phyloP scores from a whole-genome alignment of 2,329 filamentous ascomycete genomes.

The Bretziella fagacearum region DNA sequence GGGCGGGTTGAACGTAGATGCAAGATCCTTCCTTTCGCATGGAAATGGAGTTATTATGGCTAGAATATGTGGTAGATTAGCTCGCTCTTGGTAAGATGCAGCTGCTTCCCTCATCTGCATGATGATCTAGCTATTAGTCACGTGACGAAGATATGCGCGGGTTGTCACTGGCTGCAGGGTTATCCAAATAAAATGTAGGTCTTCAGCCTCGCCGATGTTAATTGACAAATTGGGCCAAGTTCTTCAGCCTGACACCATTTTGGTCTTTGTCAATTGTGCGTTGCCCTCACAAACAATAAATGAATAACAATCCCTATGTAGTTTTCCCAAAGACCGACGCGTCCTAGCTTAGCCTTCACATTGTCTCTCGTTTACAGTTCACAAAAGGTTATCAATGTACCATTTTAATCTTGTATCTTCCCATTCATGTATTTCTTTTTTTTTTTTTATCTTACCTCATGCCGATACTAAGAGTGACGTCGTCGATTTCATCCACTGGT shows the following conservation, averaged over 20 bases:
- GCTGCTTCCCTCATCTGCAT: too few relatives aligned
- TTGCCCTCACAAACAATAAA: too few relatives aligned
- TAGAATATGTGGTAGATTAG: too few relatives aligned
- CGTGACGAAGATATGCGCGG: constrained; percentile 14
- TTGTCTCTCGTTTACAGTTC: too few relatives aligned
- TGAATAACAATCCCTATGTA: too few relatives aligned
- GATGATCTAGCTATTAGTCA: constrained; percentile 8
- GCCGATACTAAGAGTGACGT: not conserved
- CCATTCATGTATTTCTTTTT: not conserved
- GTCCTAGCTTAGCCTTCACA: too few relatives aligned
- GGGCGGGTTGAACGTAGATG: not conserved
- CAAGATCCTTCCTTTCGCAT: not conserved
- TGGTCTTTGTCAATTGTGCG: too few relatives aligned
- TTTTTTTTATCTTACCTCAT: not conserved
- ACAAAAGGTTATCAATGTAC: too few relatives aligned
- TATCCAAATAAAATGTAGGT: not conserved
- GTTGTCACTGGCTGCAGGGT: not conserved
- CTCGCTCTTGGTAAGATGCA: too few relatives aligned
- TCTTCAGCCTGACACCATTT: constrained; percentile 4
- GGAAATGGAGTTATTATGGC: too few relatives aligned
- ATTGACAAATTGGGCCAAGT: constrained; percentile 6
- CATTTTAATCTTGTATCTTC: too few relatives aligned
- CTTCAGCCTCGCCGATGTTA: constrained; percentile 6
- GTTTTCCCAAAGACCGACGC: too few relatives aligned
- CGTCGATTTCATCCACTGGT: not conserved